Base-by-base conservation (phyloP, 129 eudicot species). In the Scalesia atractyloides region DNA sequence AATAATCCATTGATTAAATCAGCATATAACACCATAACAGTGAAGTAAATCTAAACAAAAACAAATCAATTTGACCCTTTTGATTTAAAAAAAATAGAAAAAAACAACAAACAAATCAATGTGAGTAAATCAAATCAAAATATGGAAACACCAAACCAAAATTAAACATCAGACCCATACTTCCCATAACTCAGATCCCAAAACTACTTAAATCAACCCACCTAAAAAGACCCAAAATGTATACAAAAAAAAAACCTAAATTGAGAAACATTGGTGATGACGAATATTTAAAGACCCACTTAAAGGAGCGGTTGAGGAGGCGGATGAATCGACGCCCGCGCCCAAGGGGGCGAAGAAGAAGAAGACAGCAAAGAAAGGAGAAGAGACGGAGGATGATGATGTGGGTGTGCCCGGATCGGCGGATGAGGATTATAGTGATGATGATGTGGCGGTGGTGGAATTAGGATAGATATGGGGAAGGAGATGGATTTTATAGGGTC, bases 391-490 rank as follows among this genome's bases (percentile, higher is more conserved):
- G 2, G 88, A 75, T 0, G 88, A 65, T 0, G 88, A 65, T 0
- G 89, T 89, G 11, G 88, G 64, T 7, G 96, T 85, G 9, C 94
- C 98, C 0, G 94, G 80, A 3, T 86, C 98, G 3, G 87, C 82
- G 2, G 34, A 66, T 2, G 77, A 64, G 0, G 87, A 72, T 1
- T 82, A 50, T 8, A 82, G 84, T 4, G 90, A 81, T 15, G 83
- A 36, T 3, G 77, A 74, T 18, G 48, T 75, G 47, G 92, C 96
- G 46, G 95, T n/a, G n/a, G n/a, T n/a, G n/a, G n/a, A n/a, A n/a
- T n/a, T n/a, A n/a, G n/a, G n/a, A n/a, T n/a, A n/a, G n/a, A n/a
- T n/a, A n/a, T n/a, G n/a, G n/a, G n/a, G n/a, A n/a, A n/a, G n/a
- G n/a, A n/a, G n/a, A n/a, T n/a, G n/a, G n/a, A n/a, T n/a, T n/a